A percentile compares a stretch with the other conserved stretches of the same genome.
Evolutionary conservation across 805 yeast genomes (phyloP).

Genomic region (Cyberlindnera mrakii): DNA sequence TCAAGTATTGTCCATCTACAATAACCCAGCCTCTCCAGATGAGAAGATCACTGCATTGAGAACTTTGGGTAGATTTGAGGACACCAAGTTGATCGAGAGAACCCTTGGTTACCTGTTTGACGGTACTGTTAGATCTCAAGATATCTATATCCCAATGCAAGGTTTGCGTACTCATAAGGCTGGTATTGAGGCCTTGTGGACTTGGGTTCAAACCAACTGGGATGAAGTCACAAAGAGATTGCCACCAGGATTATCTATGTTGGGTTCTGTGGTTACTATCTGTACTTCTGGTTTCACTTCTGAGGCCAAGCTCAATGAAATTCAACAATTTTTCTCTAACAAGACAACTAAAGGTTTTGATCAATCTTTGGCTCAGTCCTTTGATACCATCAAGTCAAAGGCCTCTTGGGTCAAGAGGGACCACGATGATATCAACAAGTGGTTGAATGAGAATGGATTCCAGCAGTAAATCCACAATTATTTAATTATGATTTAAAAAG

Average conservation of each 20-base stretch:
- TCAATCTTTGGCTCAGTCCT: constrained; percentile 57
- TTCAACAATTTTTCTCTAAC: constrained; percentile 43
- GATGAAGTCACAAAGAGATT: constrained; percentile 55
- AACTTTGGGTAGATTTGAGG: constrained; percentile 58
- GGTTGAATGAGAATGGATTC: constrained; percentile 37
- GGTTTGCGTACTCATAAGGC: constrained; percentile 58
- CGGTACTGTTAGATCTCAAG: constrained; percentile 62
- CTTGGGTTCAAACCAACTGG: constrained; percentile 73
- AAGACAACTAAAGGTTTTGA: constrained; percentile 60
- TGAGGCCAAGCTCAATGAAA: constrained; percentile 42
- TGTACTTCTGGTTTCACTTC: constrained; percentile 59
- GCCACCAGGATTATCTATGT: constrained; percentile 79
- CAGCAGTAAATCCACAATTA: neutral
- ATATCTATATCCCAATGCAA: constrained; percentile 68
- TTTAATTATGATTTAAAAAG: neutral
- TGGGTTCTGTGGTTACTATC: constrained; percentile 65
- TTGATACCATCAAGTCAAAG: constrained; percentile 54
- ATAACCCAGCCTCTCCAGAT: constrained; percentile 53
- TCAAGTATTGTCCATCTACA: constrained; percentile 52
- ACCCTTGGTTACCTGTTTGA: constrained; percentile 52
- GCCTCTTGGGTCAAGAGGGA: constrained; percentile 57
- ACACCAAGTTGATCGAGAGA: constrained; percentile 45
- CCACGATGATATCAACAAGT: constrained; percentile 36
- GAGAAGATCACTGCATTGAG: constrained; percentile 68
- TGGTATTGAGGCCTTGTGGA: constrained; percentile 69